Evolutionary conservation across 352 stramenopile species (phyloP).

Genomic region (Phytopythium delawarense): DNA sequence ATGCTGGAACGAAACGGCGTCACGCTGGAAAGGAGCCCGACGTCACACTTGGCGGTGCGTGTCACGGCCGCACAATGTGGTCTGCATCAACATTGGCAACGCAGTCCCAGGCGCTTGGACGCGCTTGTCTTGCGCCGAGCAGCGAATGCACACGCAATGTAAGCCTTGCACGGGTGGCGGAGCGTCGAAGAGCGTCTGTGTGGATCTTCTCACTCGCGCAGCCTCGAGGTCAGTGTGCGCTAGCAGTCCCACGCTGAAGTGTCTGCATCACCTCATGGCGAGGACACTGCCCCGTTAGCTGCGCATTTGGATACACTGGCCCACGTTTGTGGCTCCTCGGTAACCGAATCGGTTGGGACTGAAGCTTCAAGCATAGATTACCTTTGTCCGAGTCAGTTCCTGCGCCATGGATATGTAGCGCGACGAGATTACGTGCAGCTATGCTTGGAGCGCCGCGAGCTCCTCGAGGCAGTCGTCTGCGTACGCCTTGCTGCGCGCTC

Average conservation of each 20-base stretch:
- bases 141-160: background rate
- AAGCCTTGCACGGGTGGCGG: background rate
- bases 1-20: background rate
- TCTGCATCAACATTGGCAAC: conserved; percentile 7
- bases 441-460: background rate
- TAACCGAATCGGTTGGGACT: background rate
- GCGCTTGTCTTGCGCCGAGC: too few species aligned
- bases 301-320: background rate
- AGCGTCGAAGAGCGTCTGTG: background rate
- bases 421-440: background rate
- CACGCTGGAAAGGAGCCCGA: background rate
- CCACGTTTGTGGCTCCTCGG: background rate
- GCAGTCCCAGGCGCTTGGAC: background rate
- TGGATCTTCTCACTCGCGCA: background rate
- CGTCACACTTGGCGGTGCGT: conserved; percentile 1
- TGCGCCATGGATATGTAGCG: too few species aligned
- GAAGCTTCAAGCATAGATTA: too few species aligned
- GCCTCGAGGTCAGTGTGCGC: background rate
- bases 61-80: conserved; percentile 1
- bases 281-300: background rate
- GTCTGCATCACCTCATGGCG: background rate
- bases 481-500: background rate
- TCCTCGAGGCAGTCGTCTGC: background rate
- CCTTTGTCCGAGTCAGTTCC: too few species aligned
- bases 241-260: background rate